phyloP scores from a whole-genome alignment of 2,329 filamentous ascomycete species.

The Aspergillus pseudonomiae region DNA sequence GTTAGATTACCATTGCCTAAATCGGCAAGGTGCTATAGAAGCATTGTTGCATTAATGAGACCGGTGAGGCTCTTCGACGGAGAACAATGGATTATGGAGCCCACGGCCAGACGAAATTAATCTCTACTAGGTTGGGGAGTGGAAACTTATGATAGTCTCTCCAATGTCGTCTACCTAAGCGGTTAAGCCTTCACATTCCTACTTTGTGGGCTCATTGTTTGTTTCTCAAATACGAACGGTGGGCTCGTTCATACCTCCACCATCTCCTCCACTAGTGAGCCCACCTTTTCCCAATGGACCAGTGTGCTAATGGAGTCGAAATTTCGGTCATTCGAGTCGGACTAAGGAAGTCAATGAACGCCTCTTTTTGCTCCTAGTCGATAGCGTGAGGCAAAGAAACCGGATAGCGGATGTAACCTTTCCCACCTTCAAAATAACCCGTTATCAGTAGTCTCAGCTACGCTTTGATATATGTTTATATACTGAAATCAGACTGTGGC shows the following conservation, averaged over 20 bases:
- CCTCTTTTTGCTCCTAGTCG: not conserved
- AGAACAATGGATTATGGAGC: not conserved
- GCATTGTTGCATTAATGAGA: not conserved
- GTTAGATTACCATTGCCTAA: not conserved
- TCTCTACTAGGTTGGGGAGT: not conserved
- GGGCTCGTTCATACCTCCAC: not conserved
- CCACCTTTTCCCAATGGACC: not conserved
- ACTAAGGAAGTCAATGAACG: constrained; percentile 4
- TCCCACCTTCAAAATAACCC: not conserved
- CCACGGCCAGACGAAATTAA: not conserved
- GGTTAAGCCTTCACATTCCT: not conserved
- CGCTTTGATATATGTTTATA: not conserved
- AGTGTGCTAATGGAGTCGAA: not conserved
- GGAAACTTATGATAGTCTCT: not conserved
- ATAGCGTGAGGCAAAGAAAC: constrained; percentile 4
- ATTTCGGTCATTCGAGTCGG: not conserved
- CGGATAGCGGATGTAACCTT: not conserved
- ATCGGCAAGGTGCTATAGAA: not conserved
- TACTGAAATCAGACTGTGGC: not conserved
- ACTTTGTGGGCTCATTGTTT: not conserved
- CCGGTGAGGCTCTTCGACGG: not conserved
- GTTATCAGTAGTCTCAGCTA: not conserved
- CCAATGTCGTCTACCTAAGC: not conserved
- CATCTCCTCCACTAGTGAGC: not conserved
- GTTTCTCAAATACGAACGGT: not conserved